Percentiles rank a stretch among this genome's conserved stretches.
Conservation (phyloP, 805 yeast species). For the Hanseniaspora taiwanica region DNA sequence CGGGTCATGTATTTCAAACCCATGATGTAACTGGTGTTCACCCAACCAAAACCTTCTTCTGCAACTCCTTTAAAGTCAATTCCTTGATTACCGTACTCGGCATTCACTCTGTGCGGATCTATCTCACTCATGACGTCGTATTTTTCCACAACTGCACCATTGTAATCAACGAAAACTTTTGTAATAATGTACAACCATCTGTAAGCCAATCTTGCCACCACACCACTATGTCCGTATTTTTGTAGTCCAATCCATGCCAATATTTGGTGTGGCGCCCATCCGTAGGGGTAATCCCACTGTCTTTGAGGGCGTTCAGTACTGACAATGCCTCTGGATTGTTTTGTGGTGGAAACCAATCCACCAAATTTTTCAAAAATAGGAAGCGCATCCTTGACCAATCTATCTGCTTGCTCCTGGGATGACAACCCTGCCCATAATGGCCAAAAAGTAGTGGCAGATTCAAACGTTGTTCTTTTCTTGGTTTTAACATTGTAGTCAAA, state of each 20-base stretch:
- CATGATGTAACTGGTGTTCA: slow-evolving; percentile 68
- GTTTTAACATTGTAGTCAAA: slow-evolving; percentile 69
- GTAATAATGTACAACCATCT: slow-evolving; percentile 89
- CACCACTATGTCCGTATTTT: slow-evolving; percentile 54
- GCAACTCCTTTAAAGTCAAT: slow-evolving; percentile 85
- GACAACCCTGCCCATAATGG: slow-evolving; percentile 78
- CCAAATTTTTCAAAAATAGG: slow-evolving; percentile 72
- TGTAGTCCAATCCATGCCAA: slow-evolving; percentile 80
- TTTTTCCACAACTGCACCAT: slow-evolving; percentile 92
- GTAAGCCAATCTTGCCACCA: slow-evolving; percentile 59
- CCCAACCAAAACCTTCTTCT: slow-evolving; percentile 97
- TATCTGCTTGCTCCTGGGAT: slow-evolving; percentile 51
- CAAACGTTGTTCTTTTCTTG: slow-evolving; percentile 47
- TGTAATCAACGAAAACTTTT: slow-evolving; percentile 78
- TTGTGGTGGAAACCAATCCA: slow-evolving; percentile 79
- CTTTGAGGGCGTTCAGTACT: slow-evolving; percentile 66
- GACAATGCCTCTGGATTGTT: slow-evolving; percentile 56
- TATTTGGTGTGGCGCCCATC: slow-evolving; percentile 98
- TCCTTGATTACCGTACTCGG: slow-evolving; percentile 97
- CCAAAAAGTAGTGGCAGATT: slow-evolving; percentile 86
- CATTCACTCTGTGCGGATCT: slow-evolving; percentile 84
- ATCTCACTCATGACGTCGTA: slow-evolving; percentile 76
- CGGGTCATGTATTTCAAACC: slow-evolving; percentile 57
- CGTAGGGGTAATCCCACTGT: slow-evolving; percentile 97
- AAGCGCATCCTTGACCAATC: slow-evolving; percentile 43